Evolutionary conservation across 768 basidiomycete genomes (phyloP), one percentile per base, ranked within the genome.

Genomic region (Kwoniella sp.): DNA sequence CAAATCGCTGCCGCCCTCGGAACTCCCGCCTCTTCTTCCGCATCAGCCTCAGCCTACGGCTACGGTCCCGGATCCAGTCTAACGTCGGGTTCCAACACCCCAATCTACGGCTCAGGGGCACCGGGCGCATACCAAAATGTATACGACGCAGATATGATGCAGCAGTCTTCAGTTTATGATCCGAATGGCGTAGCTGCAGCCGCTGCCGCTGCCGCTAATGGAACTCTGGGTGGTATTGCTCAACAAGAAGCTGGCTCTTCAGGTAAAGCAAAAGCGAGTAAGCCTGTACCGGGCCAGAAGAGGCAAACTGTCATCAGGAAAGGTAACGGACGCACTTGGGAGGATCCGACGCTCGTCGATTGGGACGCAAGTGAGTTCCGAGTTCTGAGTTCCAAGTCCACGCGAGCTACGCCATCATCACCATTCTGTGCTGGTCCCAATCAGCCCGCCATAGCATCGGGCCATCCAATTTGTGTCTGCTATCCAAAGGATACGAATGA

Each of bases 291-390:
- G 25, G 60, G 53, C 17, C 74, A 75, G 22, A 96, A 97, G 82
- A 83, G 95, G 65, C 88, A 87, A 52, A 99, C 96, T 2, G 96
- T 99, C 10, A 81, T 99, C 52, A 85, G 96, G 56, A 97, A 97
- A 81, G 95, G 94, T 5, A 95, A 85, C 58, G 96, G 96, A 33
- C 94, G 92, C 82, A 88, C 91, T 24, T 99, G 96, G 96, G 96
- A 99, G 80, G 96, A 99, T 79, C 92, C 92, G 81, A 96, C 92
- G 2, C 83, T 99, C 60, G 81, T 97, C 15, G 96, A 99, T 72
- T 99, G 96, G 96, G 96, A 92, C 82, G 90, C 95, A 56, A 87
- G 94, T 96, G 76, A 69, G 90, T 84, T 4, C 7, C 3, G 10
- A 15, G 19, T 51, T 25, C n/a, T n/a, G n/a, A n/a, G n/a, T n/a